Conservation (phyloP, 768 basidiomycete species). For the Leccinum olivaceopallidum region DNA sequence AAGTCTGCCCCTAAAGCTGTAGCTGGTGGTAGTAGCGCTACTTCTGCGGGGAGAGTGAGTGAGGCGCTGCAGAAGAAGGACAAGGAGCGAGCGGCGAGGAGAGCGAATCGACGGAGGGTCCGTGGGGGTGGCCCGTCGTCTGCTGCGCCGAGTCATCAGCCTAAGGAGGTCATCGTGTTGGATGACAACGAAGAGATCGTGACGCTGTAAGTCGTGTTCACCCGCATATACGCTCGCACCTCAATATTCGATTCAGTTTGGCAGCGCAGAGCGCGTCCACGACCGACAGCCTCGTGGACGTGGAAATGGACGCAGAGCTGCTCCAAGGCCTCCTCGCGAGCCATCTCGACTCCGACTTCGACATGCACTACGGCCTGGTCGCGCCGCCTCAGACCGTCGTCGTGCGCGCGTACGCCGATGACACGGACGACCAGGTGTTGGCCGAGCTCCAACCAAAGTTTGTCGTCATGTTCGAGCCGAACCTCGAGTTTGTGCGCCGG, state of each 20-base stretch:
- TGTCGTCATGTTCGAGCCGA: constrained; percentile 95
- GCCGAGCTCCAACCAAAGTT: constrained; percentile 88
- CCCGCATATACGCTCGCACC: no score
- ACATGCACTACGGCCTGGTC: constrained; percentile 78
- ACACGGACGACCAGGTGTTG: constrained; percentile 87
- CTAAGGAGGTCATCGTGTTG: constrained; percentile 12
- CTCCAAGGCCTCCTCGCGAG: constrained; percentile 29
- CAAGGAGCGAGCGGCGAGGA: constrained; percentile 55
- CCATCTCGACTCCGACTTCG: constrained; percentile 57
- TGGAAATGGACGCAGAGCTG: constrained; percentile 22
- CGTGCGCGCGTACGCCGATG: constrained; percentile 87
- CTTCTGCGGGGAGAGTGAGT: constrained; percentile 43
- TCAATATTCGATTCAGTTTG: constrained; percentile 15
- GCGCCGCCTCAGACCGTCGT: constrained; percentile 78
- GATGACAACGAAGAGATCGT: constrained; percentile 45
- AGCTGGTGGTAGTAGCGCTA: not conserved
- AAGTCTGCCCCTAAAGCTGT: constrained; percentile 17
- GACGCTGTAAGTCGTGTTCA: constrained; percentile 49
- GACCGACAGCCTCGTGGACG: constrained; percentile 10
- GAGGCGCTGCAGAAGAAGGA: constrained; percentile 82
- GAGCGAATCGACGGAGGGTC: constrained; percentile 66
- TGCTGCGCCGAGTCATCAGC: constrained; percentile 5
- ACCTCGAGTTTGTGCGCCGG: constrained; percentile 87
- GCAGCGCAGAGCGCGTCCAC: constrained; percentile 16
- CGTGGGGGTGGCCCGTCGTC: constrained; percentile 65